Evolutionary conservation across 768 basidiomycete genomes (phyloP), one percentile per base, ranked within the genome.

Genomic region (Trametes maxima): DNA sequence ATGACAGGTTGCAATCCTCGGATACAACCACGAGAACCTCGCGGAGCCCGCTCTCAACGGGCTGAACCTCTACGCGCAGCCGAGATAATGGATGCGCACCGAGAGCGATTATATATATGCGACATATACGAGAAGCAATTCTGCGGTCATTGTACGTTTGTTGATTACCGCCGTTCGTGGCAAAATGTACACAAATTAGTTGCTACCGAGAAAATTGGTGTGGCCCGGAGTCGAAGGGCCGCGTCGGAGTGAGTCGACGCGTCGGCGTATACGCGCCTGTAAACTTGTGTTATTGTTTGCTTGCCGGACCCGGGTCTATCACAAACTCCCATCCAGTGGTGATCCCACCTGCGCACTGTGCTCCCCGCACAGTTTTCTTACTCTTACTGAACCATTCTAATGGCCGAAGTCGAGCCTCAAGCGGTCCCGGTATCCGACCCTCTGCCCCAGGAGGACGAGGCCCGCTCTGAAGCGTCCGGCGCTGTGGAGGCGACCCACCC

Each of bases 1-100:
- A 36, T 21, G n/a, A 19, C 54, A 93, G 92, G 81, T 94, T 56
- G 84, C 89, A 14, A 81, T 94, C 21, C 77, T 95, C 24, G 83
- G 89, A 25, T 96, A 97, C 73, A 93, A 94, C 67, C 94, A 95
- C 75, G 79, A 80, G 64, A 85, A 83, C 25, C 78, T 95, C 21
- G 81, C 81, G 21, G 94, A 95, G 74, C 92, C 94, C 7, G 84
- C 85, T 14, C 74, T 93, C 67, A 84, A 89, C 63, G 90, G 83
- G 5, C 75, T 94, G 66, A 94, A 94, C 69, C 65, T 92, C 71
- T 82, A 84, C 65, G 84, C 84, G 16, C 55, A 66, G 44, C 52
- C 62, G 48, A 17, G 24, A 6, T 54, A 19, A 39, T 56, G n/a
- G 21, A 40, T 25, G 37, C 16, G 45, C 8, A 16, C 11, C 11